Evolutionary conservation across 768 basidiomycete species (phyloP).

Genomic region (Lactarius sanguifluus): DNA sequence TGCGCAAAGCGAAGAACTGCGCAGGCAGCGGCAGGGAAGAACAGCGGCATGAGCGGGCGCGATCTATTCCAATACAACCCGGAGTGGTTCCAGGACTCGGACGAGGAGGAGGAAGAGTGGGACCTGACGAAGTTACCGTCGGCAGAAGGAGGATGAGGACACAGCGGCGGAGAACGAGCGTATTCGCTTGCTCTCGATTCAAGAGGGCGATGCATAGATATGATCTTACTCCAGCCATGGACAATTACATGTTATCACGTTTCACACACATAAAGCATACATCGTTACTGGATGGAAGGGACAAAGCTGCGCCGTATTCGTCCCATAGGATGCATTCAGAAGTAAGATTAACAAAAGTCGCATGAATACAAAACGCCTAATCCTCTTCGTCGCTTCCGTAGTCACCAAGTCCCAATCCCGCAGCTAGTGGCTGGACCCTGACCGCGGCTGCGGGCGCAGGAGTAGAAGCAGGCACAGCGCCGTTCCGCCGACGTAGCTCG

Average conservation of each 20-base stretch:
- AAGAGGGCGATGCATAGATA: constrained; percentile 38
- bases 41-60: constrained; percentile 89
- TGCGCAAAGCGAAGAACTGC: constrained; percentile 80
- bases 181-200: constrained; percentile 45
- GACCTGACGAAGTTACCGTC: constrained; percentile 60
- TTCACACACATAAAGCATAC: constrained; percentile 8
- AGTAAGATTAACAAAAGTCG: neutral
- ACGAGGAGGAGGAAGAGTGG: constrained; percentile 52
- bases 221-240: constrained; percentile 30
- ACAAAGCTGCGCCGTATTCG: neutral
- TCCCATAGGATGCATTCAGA: neutral
- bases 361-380: constrained; percentile 20
- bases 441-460: constrained; percentile 33
- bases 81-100: constrained; percentile 87
- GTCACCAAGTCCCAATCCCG: constrained; percentile 62
- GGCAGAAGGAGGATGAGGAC: constrained; percentile 61
- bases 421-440: constrained; percentile 38
- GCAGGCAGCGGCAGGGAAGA: constrained; percentile 85
- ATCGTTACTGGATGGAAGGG: neutral
- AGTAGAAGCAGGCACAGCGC: constrained; percentile 32
- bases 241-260: constrained; percentile 2
- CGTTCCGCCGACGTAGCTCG: constrained; percentile 75
- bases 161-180: constrained; percentile 51
- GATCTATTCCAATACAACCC: constrained; percentile 98
- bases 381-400: constrained; percentile 79